phyloP scores from a whole-genome alignment of 129 eudicot species.

The Mikania micrantha region DNA sequence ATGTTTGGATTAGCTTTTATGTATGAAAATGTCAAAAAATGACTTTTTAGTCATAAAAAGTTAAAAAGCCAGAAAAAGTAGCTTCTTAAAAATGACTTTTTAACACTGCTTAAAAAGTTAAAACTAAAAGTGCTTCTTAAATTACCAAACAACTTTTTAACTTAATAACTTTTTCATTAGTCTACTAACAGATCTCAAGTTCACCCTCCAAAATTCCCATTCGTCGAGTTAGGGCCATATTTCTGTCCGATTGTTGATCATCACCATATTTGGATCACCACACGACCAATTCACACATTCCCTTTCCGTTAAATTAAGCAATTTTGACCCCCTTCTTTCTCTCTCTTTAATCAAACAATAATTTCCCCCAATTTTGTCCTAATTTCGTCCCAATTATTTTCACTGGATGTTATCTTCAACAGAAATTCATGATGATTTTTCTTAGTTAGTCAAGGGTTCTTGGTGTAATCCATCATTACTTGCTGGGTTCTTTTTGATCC shows the following conservation, averaged over 20 bases:
- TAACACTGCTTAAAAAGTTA: no score
- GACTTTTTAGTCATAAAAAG: no score
- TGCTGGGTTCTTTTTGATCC: conserved; percentile 1
- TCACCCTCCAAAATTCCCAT: no score
- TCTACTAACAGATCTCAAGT: no score
- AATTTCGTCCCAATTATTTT: background rate
- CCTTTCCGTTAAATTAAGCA: conserved; percentile 19
- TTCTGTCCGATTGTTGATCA: background rate
- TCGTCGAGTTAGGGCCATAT: no score
- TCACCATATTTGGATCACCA: conserved; percentile 43
- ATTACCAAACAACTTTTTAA: no score
- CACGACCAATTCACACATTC: conserved; percentile 25
- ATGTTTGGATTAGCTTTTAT: no score
- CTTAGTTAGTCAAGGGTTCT: conserved; percentile 12
- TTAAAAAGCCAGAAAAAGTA: no score
- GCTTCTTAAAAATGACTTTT: no score
- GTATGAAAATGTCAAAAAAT: no score
- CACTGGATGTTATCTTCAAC: conserved; percentile 5
- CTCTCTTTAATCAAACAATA: conserved; percentile 15
- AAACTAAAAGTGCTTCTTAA: no score
- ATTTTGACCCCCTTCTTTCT: background rate
- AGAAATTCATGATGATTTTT: conserved; percentile 11
- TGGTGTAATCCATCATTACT: conserved; percentile 22
- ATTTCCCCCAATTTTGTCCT: background rate
- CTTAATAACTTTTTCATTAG: no score